Conservation (phyloP, 2,329 filamentous ascomycete genomes). For the Ceratocystis smalleyi region DNA sequence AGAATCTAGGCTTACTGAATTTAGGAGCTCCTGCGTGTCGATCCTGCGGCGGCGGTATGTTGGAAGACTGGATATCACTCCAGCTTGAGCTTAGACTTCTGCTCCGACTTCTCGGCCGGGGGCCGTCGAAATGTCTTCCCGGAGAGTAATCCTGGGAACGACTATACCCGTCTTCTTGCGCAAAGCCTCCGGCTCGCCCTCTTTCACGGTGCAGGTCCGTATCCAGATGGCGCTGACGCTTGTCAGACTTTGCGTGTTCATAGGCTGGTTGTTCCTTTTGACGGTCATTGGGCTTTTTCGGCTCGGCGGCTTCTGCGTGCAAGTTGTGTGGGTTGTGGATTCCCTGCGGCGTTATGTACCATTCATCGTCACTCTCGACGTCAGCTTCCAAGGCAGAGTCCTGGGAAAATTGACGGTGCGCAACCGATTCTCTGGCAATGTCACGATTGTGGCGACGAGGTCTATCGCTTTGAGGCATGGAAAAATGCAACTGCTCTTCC, state of each 20-base stretch:
- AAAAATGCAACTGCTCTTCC: neutral
- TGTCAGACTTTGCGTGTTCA: slow-evolving; percentile 16
- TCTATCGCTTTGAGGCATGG: neutral
- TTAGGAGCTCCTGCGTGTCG: neutral
- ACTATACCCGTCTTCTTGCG: neutral
- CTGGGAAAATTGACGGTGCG: slow-evolving; percentile 19
- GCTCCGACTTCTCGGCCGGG: slow-evolving; percentile 19
- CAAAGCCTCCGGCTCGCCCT: neutral
- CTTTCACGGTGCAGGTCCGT: neutral
- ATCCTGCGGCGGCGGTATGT: slow-evolving; percentile 4
- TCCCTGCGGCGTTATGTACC: slow-evolving; percentile 21
- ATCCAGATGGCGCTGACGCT: slow-evolving; percentile 11
- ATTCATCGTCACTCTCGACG: slow-evolving; percentile 23
- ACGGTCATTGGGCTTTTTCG: slow-evolving; percentile 26
- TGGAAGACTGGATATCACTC: neutral
- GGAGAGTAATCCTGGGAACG: neutral
- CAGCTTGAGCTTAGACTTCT: slow-evolving; percentile 19
- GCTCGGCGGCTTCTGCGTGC: slow-evolving; percentile 38
- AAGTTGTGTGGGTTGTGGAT: slow-evolving; percentile 42
- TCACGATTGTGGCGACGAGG: neutral
- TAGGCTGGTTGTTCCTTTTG: neutral
- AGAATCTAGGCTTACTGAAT: slow-evolving; percentile 11
- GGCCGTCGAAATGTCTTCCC: neutral
- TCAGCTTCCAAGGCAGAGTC: slow-evolving; percentile 6
- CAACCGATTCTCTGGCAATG: neutral